These are phyloP conservation scores for Brasilioporus rufonigricans DNA, from an alignment of 768 basidiomycete species.

Conservation along the genomic window DNA sequence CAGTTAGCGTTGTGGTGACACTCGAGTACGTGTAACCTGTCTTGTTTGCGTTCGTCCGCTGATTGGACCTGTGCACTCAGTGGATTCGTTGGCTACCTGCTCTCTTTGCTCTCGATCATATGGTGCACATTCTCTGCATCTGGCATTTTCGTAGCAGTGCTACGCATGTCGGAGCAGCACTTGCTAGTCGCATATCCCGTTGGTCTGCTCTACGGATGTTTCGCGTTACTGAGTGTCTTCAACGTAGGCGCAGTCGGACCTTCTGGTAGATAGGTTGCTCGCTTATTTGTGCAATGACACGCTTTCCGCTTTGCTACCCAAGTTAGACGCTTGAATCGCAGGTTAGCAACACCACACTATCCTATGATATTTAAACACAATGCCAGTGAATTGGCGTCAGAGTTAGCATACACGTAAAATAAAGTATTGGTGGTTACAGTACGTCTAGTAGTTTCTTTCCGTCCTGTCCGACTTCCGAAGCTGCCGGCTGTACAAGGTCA, in stretches of 20 bases:
- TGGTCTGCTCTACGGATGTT: conserved; percentile 90
- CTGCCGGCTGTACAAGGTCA: conserved; percentile 77
- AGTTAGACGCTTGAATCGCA: neutral
- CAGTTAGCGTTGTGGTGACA: conserved; percentile 80
- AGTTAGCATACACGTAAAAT: neutral
- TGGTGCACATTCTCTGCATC: conserved; percentile 99
- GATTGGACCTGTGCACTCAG: conserved; percentile 36
- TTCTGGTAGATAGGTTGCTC: conserved; percentile 29
- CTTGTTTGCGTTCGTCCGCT: conserved; percentile 2
- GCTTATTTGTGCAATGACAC: conserved; percentile 9
- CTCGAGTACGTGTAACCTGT: conserved; percentile 67
- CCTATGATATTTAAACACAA: neutral
- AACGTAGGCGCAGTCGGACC: conserved; percentile 45
- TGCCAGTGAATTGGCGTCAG: neutral
- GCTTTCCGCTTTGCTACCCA: neutral
- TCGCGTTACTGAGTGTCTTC: conserved; percentile 91
- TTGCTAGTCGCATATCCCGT: conserved; percentile 96
- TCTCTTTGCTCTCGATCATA: conserved; percentile 78
- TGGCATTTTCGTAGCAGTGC: conserved; percentile 91
- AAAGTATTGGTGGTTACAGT: neutral
- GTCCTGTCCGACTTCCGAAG: conserved; percentile 36
- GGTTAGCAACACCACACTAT: neutral
- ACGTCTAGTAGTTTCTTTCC: conserved; percentile 13
- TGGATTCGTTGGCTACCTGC: conserved; percentile 79
- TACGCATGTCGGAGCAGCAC: conserved; percentile 94